Conservation (phyloP, 1,284 basidiomycete species). For the Apiotrichum veenhuisii region DNA sequence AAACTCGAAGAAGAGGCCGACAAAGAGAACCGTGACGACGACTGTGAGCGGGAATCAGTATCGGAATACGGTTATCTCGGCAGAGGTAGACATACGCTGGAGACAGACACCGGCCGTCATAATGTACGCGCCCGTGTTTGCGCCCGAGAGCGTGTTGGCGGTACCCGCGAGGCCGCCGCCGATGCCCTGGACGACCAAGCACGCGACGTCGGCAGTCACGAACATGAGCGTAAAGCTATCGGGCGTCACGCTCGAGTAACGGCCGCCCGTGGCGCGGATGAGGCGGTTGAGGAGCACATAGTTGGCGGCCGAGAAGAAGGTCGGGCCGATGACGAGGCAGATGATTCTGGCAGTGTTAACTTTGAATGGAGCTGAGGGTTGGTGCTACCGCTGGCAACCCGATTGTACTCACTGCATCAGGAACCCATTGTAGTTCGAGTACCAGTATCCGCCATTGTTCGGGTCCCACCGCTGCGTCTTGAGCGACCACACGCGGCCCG, state of each 20-base stretch:
- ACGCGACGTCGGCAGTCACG: slow-evolving; percentile 37
- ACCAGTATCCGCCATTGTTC: slow-evolving; percentile 22
- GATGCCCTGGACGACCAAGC: slow-evolving; percentile 41
- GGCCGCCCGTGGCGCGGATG: slow-evolving; percentile 7
- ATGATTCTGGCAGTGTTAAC: slow-evolving; percentile 17
- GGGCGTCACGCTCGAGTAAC: slow-evolving; percentile 28
- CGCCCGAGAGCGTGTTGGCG: slow-evolving; percentile 16
- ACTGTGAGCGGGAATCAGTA: slow-evolving; percentile 4
- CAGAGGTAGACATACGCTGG: slow-evolving; percentile 18
- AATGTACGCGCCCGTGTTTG: slow-evolving; percentile 34
- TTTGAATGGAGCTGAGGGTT: too few relatives aligned
- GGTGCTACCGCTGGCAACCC: too few relatives aligned
- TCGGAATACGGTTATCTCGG: neutral
- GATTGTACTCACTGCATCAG: slow-evolving; percentile 34
- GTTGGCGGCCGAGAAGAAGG: slow-evolving; percentile 38
- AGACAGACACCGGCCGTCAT: slow-evolving; percentile 35
- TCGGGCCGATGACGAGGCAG: slow-evolving; percentile 33
- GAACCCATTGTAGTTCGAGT: slow-evolving; percentile 14
- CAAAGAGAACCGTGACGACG: slow-evolving; percentile 41
- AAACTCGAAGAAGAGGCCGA: slow-evolving; percentile 30
- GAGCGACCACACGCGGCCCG: slow-evolving; percentile 19
- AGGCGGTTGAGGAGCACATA: slow-evolving; percentile 37
- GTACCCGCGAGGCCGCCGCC: slow-evolving; percentile 41
- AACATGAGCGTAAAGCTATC: slow-evolving; percentile 36
- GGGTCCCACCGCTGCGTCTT: slow-evolving; percentile 15